Conservation (phyloP, 257 asterid genomes). For the Solanum etuberosum region DNA sequence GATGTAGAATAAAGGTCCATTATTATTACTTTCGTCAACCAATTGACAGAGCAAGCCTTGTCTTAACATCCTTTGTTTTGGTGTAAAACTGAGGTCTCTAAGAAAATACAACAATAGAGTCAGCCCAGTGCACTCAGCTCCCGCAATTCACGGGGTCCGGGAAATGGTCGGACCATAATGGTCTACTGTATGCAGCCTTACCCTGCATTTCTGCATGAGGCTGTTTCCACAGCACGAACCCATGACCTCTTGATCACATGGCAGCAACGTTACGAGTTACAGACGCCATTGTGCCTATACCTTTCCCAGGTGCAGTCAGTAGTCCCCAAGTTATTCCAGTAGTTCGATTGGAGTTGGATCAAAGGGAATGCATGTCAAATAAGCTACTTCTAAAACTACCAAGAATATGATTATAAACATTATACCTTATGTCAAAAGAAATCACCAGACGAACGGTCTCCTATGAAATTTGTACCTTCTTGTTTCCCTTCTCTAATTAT, state of each 20-base stretch:
- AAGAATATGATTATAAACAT: background rate
- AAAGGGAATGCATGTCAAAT: background rate
- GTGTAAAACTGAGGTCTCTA: background rate
- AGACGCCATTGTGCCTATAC: background rate
- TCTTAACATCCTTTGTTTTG: background rate
- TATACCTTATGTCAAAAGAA: background rate
- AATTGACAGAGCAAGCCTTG: background rate
- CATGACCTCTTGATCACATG: background rate
- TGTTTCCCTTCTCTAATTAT: background rate
- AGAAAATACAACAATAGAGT: background rate
- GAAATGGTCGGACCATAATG: background rate
- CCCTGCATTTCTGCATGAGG: background rate
- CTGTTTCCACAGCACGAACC: background rate
- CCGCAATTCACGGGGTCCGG: background rate
- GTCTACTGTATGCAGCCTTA: background rate
- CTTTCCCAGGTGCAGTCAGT: background rate
- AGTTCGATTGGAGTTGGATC: background rate
- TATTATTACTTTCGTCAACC: background rate
- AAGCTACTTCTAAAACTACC: background rate
- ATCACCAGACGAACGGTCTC: background rate
- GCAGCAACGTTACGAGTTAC: background rate
- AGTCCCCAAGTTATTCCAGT: background rate
- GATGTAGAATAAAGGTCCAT: background rate
- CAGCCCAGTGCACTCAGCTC: background rate
- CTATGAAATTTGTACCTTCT: background rate